Base-by-base conservation (phyloP, 805 yeast genomes). In the Lipomyces yamanashiensis region DNA sequence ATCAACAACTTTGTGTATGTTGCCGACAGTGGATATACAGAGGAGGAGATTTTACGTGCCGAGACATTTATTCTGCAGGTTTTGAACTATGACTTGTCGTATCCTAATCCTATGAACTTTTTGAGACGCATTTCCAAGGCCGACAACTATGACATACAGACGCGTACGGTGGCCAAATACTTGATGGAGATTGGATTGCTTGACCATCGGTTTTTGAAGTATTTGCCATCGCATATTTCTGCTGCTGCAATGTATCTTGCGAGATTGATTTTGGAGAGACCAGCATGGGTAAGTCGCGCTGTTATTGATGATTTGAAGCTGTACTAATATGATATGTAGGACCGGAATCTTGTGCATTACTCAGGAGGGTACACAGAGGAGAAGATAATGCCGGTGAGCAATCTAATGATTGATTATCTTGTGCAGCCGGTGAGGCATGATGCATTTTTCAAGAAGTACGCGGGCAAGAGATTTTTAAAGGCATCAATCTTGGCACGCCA, bases 61-160 rank as follows among this genome's bases (percentile, higher is more conserved):
- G 99, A 93, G 78, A 82, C 91, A 71, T 92, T 87, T 74, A 90
- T 95, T 92, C 88, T 93, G 71, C 92, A 90, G 73, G 88, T 91
- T 50, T 83, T 93, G 67, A 92, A 91, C 68, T 93, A 92, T 77
- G 96, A 93, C 75, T 85, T 93, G 84, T 97, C 97, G 23, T 93
- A 92, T 90, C 98, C 98, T 1, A 98, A 98, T 19, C 99, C 99
- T 62, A 91, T 93, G 97, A 89, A 96, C 48, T 93, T 92, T 72
- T 80, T 93, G 68, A 85, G 98, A 75, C 86, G 98, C 71, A 90
- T 92, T 6, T 89, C 96, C 63, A 93, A 93, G 78, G 98, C 98
- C 10, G 99, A 93, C 77, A 95, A 91, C 73, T 93, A 93, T 75
- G 98, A 93, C 74, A 87, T 88, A 73, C 97, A 92, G 75, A 88